Conservation (phyloP, 495 filamentous ascomycete species). For the Penicillium ucsense region DNA sequence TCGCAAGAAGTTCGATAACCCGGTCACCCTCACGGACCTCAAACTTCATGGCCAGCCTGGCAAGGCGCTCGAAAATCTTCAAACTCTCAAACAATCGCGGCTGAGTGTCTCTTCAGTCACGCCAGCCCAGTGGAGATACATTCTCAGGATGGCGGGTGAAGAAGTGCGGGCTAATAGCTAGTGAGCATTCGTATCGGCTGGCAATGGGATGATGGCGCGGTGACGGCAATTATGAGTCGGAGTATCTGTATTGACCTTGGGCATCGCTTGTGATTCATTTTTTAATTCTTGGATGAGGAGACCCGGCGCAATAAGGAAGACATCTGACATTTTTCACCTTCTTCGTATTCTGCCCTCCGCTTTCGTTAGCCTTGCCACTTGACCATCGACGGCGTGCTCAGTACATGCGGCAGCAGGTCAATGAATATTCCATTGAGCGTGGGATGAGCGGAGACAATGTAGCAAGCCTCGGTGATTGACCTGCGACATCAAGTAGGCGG, state of each 20-base stretch:
- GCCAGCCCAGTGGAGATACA: conserved; percentile 67
- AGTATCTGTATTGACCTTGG: neutral
- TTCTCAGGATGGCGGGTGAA: conserved; percentile 42
- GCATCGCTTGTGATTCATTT: neutral
- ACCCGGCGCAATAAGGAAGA: neutral
- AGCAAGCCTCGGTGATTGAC: too few species aligned
- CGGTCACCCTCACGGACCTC: conserved; percentile 64
- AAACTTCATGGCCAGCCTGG: conserved; percentile 50
- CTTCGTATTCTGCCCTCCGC: too few species aligned
- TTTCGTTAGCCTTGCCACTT: too few species aligned
- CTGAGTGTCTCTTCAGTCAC: conserved; percentile 78
- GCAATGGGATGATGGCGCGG: neutral
- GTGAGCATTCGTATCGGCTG: too few species aligned
- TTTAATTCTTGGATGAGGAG: neutral
- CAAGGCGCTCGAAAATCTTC: conserved; percentile 64
- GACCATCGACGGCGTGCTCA: too few species aligned
- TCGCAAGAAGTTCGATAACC: conserved; percentile 64
- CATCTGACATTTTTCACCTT: too few species aligned
- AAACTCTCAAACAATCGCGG: conserved; percentile 68
- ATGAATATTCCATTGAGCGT: too few species aligned
- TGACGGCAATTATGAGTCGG: neutral
- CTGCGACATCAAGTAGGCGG: too few species aligned
- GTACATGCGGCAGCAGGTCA: too few species aligned
- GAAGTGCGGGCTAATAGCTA: conserved; percentile 3
- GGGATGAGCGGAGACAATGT: too few species aligned